Base-by-base conservation (phyloP, 192 early-diverging fungal genomes). In the Podila epicladia region DNA sequence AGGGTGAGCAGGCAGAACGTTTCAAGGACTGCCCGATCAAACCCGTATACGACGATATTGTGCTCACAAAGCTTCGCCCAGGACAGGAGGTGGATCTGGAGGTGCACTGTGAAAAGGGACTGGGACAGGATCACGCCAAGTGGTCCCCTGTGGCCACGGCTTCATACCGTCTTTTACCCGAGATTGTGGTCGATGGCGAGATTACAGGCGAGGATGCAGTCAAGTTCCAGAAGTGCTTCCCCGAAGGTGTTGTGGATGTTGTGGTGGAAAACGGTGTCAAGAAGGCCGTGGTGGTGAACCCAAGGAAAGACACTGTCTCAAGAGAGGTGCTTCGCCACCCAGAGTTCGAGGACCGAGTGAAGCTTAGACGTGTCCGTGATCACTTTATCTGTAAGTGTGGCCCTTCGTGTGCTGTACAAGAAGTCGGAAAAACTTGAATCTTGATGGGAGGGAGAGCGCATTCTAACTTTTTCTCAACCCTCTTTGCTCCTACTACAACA, bases 121-220 rank as follows among this genome's bases (percentile, higher is more conserved):
- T 95, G 58, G 98, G 97, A 37, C 92, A 94, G 82, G 96, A 98
- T 71, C 98, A 99, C 65, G 96, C 97, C 68, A 99, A 99, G 71
- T 99, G 93, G 88, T 98, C 97, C 5, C 98, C 98, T 12, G 97
- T 98, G 76, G 95, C 95, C 4, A 97, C 97, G 4, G 98, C 97
- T 5, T 94, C 96, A 29, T 99, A 99, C 82, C 91, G 98, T 28
- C 83, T 99, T 61, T 85, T 99, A 38, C 98, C 98, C 5, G 93
- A 96, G 45, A 99, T 99, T 64, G 85, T 90, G 65, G 90, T 99
- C 63, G 84, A 93, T 55, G 79, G 92, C 55, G 93, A 93, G 48
- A 98, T 99, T 71, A 89, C 86, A 1, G 95, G 94, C 41, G 92
- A 95, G 33, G 87, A 88, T 50, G 97, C 96, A 0, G 84, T 91